A percentile compares a stretch with the other conserved stretches of the same genome.
Evolutionary conservation across 768 basidiomycete genomes (phyloP).

Genomic region (Trametes elegans): DNA sequence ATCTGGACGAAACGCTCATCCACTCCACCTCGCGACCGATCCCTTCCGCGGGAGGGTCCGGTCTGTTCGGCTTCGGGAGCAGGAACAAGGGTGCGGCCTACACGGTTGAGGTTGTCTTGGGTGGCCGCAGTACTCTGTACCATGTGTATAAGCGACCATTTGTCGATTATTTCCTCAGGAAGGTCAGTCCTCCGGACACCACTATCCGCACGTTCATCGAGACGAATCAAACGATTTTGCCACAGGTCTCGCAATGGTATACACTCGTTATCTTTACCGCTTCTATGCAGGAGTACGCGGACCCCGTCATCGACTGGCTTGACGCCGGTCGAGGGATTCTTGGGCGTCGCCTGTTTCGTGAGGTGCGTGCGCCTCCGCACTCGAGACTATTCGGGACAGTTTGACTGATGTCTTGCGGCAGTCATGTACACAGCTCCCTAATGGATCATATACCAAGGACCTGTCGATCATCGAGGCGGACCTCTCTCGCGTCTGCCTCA

Average conservation of each 20-base stretch:
- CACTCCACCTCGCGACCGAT: constrained; percentile 91
- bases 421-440: constrained; percentile 91
- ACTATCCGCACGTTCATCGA: background rate
- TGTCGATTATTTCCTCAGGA: constrained; percentile 91
- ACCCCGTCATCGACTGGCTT: constrained; percentile 99
- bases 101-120: constrained; percentile 90
- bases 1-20: constrained; percentile 97
- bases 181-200: constrained; percentile 47
- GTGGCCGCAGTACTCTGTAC: constrained; percentile 86
- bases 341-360: constrained; percentile 85
- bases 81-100: constrained; percentile 71
- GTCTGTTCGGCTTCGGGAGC: constrained; percentile 54
- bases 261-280: constrained; percentile 98
- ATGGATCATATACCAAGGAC: constrained; percentile 95
- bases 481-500: constrained; percentile 87
- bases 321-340: constrained; percentile 93
- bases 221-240: background rate
- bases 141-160: constrained; percentile 99
- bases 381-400: background rate
- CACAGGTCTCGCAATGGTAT: constrained; percentile 97
- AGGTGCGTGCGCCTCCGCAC: constrained; percentile 50
- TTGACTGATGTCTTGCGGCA: constrained; percentile 30
- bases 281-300: constrained; percentile 99
- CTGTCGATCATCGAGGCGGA: constrained; percentile 84
- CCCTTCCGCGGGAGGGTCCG: constrained; percentile 45